Percentiles rank a stretch among this genome's conserved stretches.
Conservation (phyloP, 768 basidiomycete genomes). For the Cystofilobasidium ferigula region DNA sequence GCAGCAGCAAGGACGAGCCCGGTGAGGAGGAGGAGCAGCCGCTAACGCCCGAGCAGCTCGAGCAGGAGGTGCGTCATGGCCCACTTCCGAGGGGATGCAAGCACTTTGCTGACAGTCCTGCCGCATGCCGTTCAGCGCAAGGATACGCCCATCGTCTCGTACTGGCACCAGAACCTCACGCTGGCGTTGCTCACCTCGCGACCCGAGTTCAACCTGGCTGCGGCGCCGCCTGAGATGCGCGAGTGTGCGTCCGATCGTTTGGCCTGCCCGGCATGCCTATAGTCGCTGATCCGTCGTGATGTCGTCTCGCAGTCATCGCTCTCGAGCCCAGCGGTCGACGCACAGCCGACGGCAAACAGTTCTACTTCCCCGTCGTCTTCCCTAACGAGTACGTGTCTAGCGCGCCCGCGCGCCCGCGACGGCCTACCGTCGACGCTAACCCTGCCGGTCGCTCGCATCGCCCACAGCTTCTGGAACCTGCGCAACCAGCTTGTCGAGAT, state of each 20-base stretch:
- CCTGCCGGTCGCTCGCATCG: background rate
- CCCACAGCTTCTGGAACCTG: conserved; percentile 32
- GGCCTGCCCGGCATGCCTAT: conserved; percentile 9
- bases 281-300: no score
- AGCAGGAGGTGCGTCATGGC: conserved; percentile 33
- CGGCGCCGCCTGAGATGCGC: conserved; percentile 50
- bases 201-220: conserved; percentile 46
- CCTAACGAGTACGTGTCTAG: conserved; percentile 54
- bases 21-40: conserved; percentile 40
- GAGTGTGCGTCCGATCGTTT: conserved; percentile 54
- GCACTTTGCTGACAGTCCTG: no score
- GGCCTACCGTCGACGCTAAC: background rate
- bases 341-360: conserved; percentile 29
- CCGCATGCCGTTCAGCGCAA: conserved; percentile 30
- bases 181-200: conserved; percentile 70
- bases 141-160: conserved; percentile 57
- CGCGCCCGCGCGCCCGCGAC: background rate
- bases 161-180: conserved; percentile 83
- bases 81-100: no score
- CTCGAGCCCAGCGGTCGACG: conserved; percentile 45
- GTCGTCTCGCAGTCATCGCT: conserved; percentile 64
- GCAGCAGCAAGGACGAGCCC: conserved; percentile 29
- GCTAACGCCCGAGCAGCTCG: conserved; percentile 25
- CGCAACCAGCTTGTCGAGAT: conserved; percentile 71
- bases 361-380: conserved; percentile 79